Evolutionary conservation across 768 basidiomycete species (phyloP), one percentile per base, ranked within the genome.

Genomic region (Leucogyrophana mollusca): DNA sequence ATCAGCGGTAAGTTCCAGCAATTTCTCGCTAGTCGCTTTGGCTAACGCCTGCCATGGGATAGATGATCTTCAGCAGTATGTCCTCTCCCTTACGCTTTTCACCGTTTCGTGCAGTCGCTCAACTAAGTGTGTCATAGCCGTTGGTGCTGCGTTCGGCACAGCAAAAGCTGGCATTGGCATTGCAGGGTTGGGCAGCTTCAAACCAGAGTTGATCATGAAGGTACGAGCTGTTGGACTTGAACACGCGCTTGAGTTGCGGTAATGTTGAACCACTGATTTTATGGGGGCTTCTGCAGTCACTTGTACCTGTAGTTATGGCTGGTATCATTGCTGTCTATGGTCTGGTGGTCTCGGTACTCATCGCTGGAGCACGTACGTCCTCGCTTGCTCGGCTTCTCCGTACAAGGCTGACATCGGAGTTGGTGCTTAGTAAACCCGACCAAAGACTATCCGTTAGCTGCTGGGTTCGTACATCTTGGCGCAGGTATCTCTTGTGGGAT

Each of bases 271-370:
- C 25, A 14, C 22, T 17, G 25, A 17, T 16, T 34, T 39, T n/a
- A 33, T 37, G 34, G 18, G 20, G 30, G 14, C 52, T 10, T 21
- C 23, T 21, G 25, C 57, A 94, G 92, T 94, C 92, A 13, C 77
- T 96, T 43, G 93, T 97, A 53, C 94, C 94, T 4, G 94, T 96
- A 27, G 93, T 98, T 66, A 96, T 97, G 94, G 90, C 92, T 47
- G 94, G 94, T 71, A 96, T 96, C 66, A 94, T 96, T 55, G 94
- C 94, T 23, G 94, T 98, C 30, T 98, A 97, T 61, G 94, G 94
- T 7, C 78, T 98, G 34, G 95, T 98, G 8, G 94, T 97, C 11
- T 90, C 91, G 3, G 94, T 97, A 23, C 79, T 98, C 46, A 96
- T 96, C 51, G 78, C 87, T 14, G 90, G 90, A 44, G 70, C 68